A percentile compares a stretch with the other conserved stretches of the same genome.
phyloP scores from a whole-genome alignment of 176 grass and related monocot genomes.

The Aegilops sharonensis region DNA sequence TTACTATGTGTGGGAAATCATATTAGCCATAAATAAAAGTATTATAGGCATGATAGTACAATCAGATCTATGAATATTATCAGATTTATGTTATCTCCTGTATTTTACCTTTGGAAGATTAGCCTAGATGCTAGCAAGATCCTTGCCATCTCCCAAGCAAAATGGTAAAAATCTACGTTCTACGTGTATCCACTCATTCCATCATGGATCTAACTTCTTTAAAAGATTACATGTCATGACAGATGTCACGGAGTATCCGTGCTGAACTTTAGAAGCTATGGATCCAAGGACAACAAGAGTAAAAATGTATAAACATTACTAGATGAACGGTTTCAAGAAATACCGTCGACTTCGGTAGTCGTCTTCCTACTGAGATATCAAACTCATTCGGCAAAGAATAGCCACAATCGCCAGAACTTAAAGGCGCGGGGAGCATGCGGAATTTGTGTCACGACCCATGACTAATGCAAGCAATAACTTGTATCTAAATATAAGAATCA shows the following conservation, averaged over 20 bases:
- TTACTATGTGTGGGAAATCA: too few species aligned
- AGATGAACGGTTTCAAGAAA: background rate
- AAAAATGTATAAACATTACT: background rate
- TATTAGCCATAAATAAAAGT: too few species aligned
- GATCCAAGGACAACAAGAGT: background rate
- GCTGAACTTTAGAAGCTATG: background rate
- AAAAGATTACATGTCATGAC: background rate
- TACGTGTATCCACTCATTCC: too few species aligned
- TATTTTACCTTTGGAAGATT: too few species aligned
- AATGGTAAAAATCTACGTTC: too few species aligned
- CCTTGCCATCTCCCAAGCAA: background rate
- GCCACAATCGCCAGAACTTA: background rate
- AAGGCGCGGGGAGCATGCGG: background rate
- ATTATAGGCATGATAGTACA: too few species aligned
- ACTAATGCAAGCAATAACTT: background rate
- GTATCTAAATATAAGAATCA: background rate
- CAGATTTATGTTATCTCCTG: too few species aligned
- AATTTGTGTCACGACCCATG: too few species aligned
- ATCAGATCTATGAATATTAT: too few species aligned
- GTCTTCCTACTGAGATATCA: background rate
- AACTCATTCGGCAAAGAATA: background rate
- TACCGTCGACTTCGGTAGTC: background rate
- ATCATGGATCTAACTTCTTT: background rate
- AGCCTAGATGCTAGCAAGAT: conserved; percentile 30
- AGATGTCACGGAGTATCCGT: background rate